Evolutionary conservation across 768 basidiomycete genomes (phyloP), one percentile per base, ranked within the genome.

Genomic region (Dendrothele bispora): DNA sequence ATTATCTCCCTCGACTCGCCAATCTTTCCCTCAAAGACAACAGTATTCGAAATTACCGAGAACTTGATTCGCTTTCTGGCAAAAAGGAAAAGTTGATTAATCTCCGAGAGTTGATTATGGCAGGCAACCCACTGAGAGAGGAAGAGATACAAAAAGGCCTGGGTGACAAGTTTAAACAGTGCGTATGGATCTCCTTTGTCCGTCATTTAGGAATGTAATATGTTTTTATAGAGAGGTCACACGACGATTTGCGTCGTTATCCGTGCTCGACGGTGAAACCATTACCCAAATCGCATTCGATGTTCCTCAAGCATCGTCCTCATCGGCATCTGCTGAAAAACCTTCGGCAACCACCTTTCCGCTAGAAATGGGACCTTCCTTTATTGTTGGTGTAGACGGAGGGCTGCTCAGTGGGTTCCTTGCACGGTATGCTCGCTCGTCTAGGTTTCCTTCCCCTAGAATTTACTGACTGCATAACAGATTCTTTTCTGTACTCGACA

Each of bases 401-500:
- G 61, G 70, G 12, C 60, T 91, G 45, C 79, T 94, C 53, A 85
- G 82, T 62, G 80, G 75, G 49, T 95, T 95, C 70, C 80, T 94
- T 43, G 77, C 82, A 53, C 81, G 85, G 81, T 94, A 61, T 55
- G 84, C 73, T 18, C n/a, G n/a, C n/a, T n/a, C n/a, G n/a, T n/a
- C 17, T 30, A 40, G 24, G 14, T 40, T 12, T 14, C 8, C 24
- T 18, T 28, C 41, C 18, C 40, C 24, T 38, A 21, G 14, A 54
- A 37, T 49, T 55, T 30, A 55, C 40, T 54, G 45, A 37, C 47
- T 47, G 48, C 39, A 32, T 7, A 30, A 10, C 51, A 95, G 91
- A 40, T 97, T 87, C 67, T 94, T 98, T 69, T 80, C 85, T 7
- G 63, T 82, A 2, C 95, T 90, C 64, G 97, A 99, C 63, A 76